Conservation (phyloP, 208 protist species). For the Leptomonas seymouri region DNA sequence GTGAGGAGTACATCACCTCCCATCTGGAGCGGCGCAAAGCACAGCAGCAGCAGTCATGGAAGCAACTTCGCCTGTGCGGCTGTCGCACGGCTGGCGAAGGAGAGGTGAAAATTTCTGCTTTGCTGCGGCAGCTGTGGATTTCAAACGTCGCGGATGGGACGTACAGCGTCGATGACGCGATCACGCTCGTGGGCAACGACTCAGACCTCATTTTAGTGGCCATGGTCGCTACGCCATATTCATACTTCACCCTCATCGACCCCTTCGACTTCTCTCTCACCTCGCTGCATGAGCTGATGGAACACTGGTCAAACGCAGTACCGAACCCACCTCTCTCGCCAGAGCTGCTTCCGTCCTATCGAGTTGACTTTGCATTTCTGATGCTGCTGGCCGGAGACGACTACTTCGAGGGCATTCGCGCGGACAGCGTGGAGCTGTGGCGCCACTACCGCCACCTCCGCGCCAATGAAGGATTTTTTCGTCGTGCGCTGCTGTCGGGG, state of each 20-base stretch:
- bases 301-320: conserved; percentile 59
- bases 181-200: conserved; percentile 81
- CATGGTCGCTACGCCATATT: conserved; percentile 68
- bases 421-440: conserved; percentile 54
- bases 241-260: conserved; percentile 57
- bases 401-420: conserved; percentile 76
- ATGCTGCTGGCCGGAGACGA: conserved; percentile 79
- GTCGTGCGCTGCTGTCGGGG: conserved; percentile 45
- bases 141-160: conserved; percentile 23
- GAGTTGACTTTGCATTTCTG: conserved; percentile 86
- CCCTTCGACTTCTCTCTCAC: conserved; percentile 56
- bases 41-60: conserved; percentile 20
- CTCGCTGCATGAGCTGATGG: conserved; percentile 56
- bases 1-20: conserved; percentile 48
- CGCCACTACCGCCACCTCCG: conserved; percentile 74
- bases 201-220: conserved; percentile 80
- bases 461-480: conserved; percentile 65
- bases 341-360: conserved; percentile 70
- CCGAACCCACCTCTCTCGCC: conserved; percentile 48
- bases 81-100: conserved; percentile 74
- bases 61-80: conserved; percentile 34
- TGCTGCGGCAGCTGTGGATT: conserved; percentile 51
- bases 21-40: conserved; percentile 13
- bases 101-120: conserved; percentile 79
- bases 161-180: conserved; percentile 60